Evolutionary conservation across 306 rosid species (phyloP).

Genomic region (Fragaria ananassa): DNA sequence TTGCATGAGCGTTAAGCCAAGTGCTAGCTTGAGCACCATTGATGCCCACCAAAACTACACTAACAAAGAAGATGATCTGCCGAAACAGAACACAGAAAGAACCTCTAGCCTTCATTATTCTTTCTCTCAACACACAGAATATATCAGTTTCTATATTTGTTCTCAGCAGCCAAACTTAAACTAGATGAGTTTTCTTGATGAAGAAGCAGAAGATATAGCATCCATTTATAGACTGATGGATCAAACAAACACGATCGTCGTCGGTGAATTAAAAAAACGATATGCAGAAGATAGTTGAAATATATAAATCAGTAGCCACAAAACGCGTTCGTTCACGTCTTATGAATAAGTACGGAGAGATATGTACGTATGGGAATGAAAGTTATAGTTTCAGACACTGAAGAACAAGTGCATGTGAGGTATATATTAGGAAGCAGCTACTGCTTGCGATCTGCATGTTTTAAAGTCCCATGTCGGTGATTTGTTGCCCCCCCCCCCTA

Average conservation of each 20-base stretch:
- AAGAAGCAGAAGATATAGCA: not conserved
- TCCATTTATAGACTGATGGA: slow-evolving; percentile 8
- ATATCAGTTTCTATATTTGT: not conserved
- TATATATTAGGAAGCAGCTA: not conserved
- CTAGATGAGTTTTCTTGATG: not conserved
- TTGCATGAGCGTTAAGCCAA: slow-evolving; percentile 85
- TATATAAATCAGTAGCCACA: not conserved
- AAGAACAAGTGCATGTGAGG: slow-evolving; percentile 30
- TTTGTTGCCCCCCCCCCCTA: not conserved
- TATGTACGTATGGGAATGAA: slow-evolving; percentile 8
- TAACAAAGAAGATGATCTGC: slow-evolving; percentile 22
- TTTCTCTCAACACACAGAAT: not conserved
- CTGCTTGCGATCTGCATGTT: slow-evolving; percentile 3
- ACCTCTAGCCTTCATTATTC: not conserved
- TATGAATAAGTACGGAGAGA: slow-evolving; percentile 6
- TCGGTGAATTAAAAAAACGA: slow-evolving; percentile 10
- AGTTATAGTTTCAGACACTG: not conserved
- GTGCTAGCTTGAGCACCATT: slow-evolving; percentile 31
- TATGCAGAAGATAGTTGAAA: not conserved
- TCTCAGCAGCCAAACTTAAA: not conserved
- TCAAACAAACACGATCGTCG: not conserved
- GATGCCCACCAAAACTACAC: slow-evolving; percentile 25
- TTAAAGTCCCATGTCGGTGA: slow-evolving; percentile 28
- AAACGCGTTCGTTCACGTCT: slow-evolving; percentile 32
- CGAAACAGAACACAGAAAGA: slow-evolving; percentile 33